Base-by-base conservation (phyloP, 2,329 filamentous ascomycete species). In the Eutypa lata region DNA sequence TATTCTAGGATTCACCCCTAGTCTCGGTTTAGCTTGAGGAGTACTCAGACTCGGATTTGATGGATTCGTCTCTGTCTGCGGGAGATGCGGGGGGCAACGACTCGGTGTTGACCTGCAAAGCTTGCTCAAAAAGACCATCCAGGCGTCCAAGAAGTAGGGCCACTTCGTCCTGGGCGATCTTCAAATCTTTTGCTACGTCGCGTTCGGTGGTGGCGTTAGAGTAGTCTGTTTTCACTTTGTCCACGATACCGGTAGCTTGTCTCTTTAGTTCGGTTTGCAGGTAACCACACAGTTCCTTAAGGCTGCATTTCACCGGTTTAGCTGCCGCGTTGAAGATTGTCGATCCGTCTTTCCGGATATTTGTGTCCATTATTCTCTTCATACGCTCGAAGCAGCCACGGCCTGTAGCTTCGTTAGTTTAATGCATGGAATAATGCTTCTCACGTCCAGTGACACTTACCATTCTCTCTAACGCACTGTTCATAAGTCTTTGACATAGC, bases 371-470 rank as follows among this genome's bases (percentile, higher is more conserved):
- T 16, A 3, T 18, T 0, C 48, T 14, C 44, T 53, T 49, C 2
- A 61, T 59, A 42, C 57, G 58, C 2, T 22, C 13, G 47, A 61
- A 61, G 22, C 56, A 54, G 7, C 60, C 60, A 18, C 8, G 47
- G 31, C 60, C 58, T 61, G 28, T 28, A 13, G n/a, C 40, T 37
- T 35, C 26, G 22, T 48, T 40, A 37, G n/a, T 35, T n/a, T 10
- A n/a, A 7, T 11, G 19, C 13, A 21, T 33, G n/a, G 40, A 3
- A 8, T 13, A n/a, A 28, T 8, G 7, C 1, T 5, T n/a, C 8
- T 31, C n/a, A 8, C 42, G 7, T 19, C 21, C 19, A 33, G 45
- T 18, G 2, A 11, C 35, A 22, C 33, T 22, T 45, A 58, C 59
- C 61, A 2, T 7, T 21, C 21, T 57, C 53, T 19, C 48, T 0